These are phyloP conservation scores for Dryas drummondii DNA, from an alignment of 306 rosid species.

Conservation along the genomic window DNA sequence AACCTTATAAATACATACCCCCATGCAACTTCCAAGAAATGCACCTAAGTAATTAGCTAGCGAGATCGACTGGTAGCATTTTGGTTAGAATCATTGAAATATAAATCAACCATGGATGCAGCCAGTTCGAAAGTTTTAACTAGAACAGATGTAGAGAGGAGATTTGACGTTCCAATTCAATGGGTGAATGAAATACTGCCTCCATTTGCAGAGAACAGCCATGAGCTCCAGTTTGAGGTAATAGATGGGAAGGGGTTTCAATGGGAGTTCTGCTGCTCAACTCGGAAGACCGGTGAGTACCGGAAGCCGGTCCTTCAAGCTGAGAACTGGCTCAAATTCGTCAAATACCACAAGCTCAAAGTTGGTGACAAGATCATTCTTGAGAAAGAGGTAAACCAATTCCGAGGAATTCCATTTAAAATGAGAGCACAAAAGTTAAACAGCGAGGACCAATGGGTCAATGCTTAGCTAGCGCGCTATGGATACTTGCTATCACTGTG, in stretches of 20 bases:
- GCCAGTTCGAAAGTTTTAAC: background rate
- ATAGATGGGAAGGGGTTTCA: background rate
- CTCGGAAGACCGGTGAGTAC: background rate
- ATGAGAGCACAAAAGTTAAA: background rate
- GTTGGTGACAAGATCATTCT: background rate
- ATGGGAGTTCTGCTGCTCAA: background rate
- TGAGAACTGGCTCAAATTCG: background rate
- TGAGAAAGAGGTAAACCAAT: background rate
- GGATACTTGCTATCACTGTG: no score
- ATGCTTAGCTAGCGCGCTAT: background rate
- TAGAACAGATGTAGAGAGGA: background rate
- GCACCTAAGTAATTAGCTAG: no score
- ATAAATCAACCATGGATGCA: no score
- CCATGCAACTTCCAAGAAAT: no score
- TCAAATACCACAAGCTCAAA: background rate
- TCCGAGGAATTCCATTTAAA: background rate
- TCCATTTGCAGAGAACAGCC: background rate
- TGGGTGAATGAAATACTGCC: background rate
- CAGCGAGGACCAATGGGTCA: background rate
- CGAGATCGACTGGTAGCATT: fast-evolving
- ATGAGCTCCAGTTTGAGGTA: background rate
- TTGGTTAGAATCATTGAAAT: no score
- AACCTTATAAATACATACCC: no score
- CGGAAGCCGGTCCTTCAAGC: background rate
- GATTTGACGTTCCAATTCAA: background rate